Evolutionary conservation across 108 stramenopile species (phyloP), one percentile per base, ranked within the genome.

Genomic region (Hondaea fermentalgiana): DNA sequence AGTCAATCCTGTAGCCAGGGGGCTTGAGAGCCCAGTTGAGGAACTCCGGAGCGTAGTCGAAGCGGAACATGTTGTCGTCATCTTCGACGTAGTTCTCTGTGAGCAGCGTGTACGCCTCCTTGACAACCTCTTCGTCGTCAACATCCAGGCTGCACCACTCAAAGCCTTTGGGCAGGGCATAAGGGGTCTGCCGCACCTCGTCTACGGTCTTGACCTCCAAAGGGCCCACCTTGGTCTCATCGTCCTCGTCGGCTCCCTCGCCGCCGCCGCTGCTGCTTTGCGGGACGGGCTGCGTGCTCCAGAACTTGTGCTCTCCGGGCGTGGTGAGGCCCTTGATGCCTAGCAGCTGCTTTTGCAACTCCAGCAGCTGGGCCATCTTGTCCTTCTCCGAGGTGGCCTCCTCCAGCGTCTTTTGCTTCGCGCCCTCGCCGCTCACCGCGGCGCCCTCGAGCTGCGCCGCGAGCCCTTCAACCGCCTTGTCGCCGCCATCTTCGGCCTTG

Each of bases 81-180:
- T 99, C 99, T 91, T 99, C 98, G 51, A 99, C 99, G 90, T 99
- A 99, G 91, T 99, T 99, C 90, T 97, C 94, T 59, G 96, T 95
- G 49, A 99, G 93, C 51, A 99, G 93, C 35, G 93, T 93, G 93
- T 99, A 99, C n/a, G 98, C 92, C 91, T 98, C 98, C 42, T 94
- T 59, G 49, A 92, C 21, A 88, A 95, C 88, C 44, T 88, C 89
- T 5, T 88, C 83, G 71, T 95, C 90, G 76, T 88, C 93, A 44
- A 98, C 94, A 90, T 98, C 96, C 57, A 99, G 89, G 28, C 89
- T 88, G 60, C 90, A 93, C 99, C 99, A 99, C 91, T 96, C 96
- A 89, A 98, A 99, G 29, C 98, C 99, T 21, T 92, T 87, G 29
- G 99, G 99, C 97, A 99, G 97, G 72, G 95, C 96, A 95, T 96